Evolutionary conservation across 441 rosid species (phyloP).

Genomic region (Arabidopsis lyrata): DNA sequence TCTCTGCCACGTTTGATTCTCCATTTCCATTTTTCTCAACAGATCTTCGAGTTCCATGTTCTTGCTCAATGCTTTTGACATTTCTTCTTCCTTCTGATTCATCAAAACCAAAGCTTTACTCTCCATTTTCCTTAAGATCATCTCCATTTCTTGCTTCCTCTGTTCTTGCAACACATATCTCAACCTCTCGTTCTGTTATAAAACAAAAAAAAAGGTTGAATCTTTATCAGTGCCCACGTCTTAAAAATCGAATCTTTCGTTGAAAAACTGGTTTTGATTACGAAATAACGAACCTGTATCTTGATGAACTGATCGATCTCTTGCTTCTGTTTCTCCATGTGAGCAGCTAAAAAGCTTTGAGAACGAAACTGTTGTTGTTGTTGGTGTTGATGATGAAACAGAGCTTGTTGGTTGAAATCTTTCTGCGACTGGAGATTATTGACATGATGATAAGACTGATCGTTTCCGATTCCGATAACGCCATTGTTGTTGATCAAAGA

Average conservation of each 20-base stretch:
- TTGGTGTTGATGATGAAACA: constrained; percentile 34
- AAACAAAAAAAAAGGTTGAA: not conserved
- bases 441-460: constrained; percentile 20
- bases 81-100: constrained; percentile 70
- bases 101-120: constrained; percentile 52
- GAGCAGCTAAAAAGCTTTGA: constrained; percentile 38
- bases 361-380: constrained; percentile 41
- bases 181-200: constrained; percentile 69
- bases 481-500: constrained; percentile 50
- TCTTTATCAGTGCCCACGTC: constrained; percentile 13
- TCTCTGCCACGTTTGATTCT: constrained; percentile 73
- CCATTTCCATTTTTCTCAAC: constrained; percentile 63
- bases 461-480: constrained; percentile 41
- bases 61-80: constrained; percentile 54
- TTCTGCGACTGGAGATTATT: constrained; percentile 39
- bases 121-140: constrained; percentile 56
- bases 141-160: constrained; percentile 56
- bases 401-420: constrained; percentile 46
- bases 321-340: constrained; percentile 56
- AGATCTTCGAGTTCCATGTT: constrained; percentile 63
- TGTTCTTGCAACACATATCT: constrained; percentile 63
- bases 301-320: constrained; percentile 65
- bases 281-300: constrained; percentile 29
- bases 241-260: not conserved
- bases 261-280: not conserved